phyloP scores from a whole-genome alignment of 139 green algal genomes.

The Haematococcus lacustris region DNA sequence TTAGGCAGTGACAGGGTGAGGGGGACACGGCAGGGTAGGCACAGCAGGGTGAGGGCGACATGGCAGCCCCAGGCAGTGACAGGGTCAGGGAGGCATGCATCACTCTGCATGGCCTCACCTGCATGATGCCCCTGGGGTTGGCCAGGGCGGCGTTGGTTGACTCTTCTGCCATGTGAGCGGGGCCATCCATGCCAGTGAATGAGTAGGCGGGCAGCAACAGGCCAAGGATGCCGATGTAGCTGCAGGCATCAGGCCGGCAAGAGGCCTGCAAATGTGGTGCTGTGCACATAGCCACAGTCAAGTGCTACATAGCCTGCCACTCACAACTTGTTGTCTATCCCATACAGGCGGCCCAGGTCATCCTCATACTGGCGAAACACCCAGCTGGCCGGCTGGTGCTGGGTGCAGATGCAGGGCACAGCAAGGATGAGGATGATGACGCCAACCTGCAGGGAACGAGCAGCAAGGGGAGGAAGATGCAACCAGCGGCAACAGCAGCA shows the following conservation, averaged over 20 bases:
- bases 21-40: neutral
- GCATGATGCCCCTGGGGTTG: conserved; percentile 19
- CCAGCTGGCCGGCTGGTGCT: conserved; percentile 13
- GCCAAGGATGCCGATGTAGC: conserved; percentile 30
- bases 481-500: no score
- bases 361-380: conserved; percentile 26
- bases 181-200: conserved; percentile 34
- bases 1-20: neutral
- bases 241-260: neutral
- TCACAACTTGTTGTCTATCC: conserved; percentile 29
- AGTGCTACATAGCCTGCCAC: neutral
- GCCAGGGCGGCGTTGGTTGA: conserved; percentile 14
- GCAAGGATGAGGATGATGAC: conserved; percentile 16
- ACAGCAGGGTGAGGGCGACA: neutral
- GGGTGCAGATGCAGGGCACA: conserved; percentile 16
- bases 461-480: no score
- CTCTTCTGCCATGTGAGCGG: conserved; percentile 34
- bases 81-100: neutral
- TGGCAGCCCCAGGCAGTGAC: neutral
- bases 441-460: neutral
- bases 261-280: neutral
- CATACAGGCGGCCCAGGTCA: neutral
- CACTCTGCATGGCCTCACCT: neutral
- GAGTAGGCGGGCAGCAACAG: conserved; percentile 34
- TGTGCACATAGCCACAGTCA: neutral